These are phyloP conservation scores for Amanita jacksonii DNA, from an alignment of 768 basidiomycete genomes.

Conservation along the genomic window DNA sequence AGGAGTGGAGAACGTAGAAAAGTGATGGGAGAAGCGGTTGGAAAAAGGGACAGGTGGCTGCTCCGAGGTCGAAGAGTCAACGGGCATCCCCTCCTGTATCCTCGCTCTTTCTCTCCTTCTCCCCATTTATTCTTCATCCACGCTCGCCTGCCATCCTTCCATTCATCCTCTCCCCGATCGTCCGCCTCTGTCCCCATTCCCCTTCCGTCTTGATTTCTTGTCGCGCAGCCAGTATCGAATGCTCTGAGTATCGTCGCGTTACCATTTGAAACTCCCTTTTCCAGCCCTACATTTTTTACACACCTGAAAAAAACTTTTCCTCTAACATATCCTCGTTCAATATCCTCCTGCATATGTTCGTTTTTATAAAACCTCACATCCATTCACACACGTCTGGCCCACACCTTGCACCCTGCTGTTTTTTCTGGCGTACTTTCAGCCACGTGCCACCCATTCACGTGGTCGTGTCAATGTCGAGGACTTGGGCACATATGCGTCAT, in stretches of 20 bases:
- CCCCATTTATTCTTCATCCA: constrained; percentile 4
- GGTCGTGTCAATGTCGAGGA: constrained; percentile 55
- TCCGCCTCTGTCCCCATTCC: not conserved
- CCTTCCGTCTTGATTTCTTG: not conserved
- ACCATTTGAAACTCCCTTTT: not conserved
- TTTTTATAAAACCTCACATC: not conserved
- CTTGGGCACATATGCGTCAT: constrained; percentile 16
- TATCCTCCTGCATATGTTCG: not conserved
- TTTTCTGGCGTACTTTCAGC: not conserved
- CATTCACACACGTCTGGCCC: not conserved
- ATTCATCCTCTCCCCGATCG: not conserved
- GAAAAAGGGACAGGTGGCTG: constrained; percentile 56
- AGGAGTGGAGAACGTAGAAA: constrained; percentile 33
- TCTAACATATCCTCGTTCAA: not conserved
- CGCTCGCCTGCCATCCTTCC: constrained; percentile 6
- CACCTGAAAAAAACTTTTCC: not conserved
- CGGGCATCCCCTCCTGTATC: not conserved
- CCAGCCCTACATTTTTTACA: not conserved
- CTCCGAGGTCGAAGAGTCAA: constrained; percentile 37
- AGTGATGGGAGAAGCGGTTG: constrained; percentile 44
- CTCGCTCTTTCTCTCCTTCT: constrained; percentile 5
- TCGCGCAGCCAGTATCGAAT: not conserved
- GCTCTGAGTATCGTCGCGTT: not conserved
- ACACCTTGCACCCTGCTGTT: not conserved
- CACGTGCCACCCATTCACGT: constrained; percentile 6